Conservation (phyloP, 2,329 filamentous ascomycete genomes). For the Trichoderma arundinaceum region DNA sequence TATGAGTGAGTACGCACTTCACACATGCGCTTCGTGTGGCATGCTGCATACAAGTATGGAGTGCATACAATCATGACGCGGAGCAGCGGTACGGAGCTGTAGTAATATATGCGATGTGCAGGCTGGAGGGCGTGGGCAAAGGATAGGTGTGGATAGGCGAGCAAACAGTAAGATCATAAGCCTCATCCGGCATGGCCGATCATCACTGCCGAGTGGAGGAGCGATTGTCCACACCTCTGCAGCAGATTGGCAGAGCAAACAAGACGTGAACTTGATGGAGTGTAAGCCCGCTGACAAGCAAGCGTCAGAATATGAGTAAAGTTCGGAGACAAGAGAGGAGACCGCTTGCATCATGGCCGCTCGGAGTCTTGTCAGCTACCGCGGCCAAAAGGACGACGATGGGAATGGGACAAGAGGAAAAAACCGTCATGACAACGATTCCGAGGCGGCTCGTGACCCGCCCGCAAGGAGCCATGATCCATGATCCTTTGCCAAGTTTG, state of each 20-base stretch:
- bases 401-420: slow-evolving; percentile 5
- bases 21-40: not conserved
- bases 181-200: slow-evolving; percentile 28
- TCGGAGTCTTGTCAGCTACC: not conserved
- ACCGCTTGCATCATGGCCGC: slow-evolving; percentile 1
- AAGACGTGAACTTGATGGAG: not conserved
- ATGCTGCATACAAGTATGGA: not conserved
- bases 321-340: not conserved
- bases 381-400: slow-evolving; percentile 1
- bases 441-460: slow-evolving; percentile 16
- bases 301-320: not conserved
- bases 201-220: slow-evolving; percentile 27
- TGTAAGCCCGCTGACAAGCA: slow-evolving; percentile 9
- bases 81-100: not conserved
- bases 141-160: slow-evolving; percentile 10
- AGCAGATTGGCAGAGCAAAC: slow-evolving; percentile 22
- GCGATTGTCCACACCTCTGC: slow-evolving; percentile 12
- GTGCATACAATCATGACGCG: not conserved
- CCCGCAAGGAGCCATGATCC: not conserved
- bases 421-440: not conserved
- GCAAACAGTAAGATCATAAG: slow-evolving; percentile 24
- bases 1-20: not conserved
- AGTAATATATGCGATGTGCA: not conserved
- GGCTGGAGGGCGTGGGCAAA: slow-evolving; percentile 5
- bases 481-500: slow-evolving; percentile 27